Conservation (phyloP, 2,329 filamentous ascomycete species). For the Pseudogymnoascus sp. region DNA sequence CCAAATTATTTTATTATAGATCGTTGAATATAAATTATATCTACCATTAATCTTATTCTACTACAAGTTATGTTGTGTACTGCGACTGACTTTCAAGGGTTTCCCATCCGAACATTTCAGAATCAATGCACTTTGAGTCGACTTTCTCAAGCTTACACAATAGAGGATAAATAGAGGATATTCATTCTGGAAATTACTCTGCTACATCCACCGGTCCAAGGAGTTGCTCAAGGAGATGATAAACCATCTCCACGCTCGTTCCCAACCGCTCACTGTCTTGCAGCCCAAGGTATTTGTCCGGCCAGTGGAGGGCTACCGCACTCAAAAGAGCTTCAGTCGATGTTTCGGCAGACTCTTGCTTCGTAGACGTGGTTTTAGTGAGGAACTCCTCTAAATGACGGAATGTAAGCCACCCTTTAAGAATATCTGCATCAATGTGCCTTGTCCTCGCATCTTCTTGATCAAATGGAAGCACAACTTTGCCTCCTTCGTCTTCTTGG, state of each 20-base stretch:
- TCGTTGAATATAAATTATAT: not conserved
- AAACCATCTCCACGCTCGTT: not conserved
- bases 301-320: constrained; percentile 19
- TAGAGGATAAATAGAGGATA: not conserved
- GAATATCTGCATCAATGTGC: constrained; percentile 62
- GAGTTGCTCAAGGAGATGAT: constrained; percentile 1
- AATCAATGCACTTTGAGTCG: not conserved
- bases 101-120: not conserved
- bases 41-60: not conserved
- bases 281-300: constrained; percentile 23
- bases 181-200: not conserved
- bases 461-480: not conserved
- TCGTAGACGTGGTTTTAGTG: not conserved
- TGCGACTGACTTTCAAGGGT: not conserved
- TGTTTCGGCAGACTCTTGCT: not conserved
- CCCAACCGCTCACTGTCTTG: not conserved
- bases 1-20: not conserved
- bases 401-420: constrained; percentile 46
- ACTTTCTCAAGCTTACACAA: not conserved
- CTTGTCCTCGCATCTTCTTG: constrained; percentile 33
- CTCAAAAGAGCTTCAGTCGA: not conserved
- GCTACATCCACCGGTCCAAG: not conserved
- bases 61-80: not conserved
- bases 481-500: not conserved
- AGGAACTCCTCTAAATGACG: constrained; percentile 40